A percentile compares a stretch with the other conserved stretches of the same genome.
phyloP scores from a whole-genome alignment of 345 rosid species.

The Brassica carinata region DNA sequence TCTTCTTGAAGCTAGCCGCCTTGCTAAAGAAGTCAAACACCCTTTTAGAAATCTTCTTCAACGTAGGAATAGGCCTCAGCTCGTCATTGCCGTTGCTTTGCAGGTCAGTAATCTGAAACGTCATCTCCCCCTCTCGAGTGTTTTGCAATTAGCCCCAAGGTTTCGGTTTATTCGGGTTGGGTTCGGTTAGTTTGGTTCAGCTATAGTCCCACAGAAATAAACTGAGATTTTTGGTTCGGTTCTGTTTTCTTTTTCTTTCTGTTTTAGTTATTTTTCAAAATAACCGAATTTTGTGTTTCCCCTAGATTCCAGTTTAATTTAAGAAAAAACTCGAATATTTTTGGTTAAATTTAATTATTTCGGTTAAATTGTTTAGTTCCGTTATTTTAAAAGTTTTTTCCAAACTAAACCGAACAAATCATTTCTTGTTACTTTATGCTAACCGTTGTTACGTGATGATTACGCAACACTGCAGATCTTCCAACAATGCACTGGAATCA shows the following conservation, averaged over 20 bases:
- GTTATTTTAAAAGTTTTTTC: not conserved
- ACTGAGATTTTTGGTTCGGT: not conserved
- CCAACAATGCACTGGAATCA: constrained; percentile 94
- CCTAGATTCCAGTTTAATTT: too few species aligned
- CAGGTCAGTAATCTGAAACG: constrained; percentile 51
- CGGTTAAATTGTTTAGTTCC: not conserved
- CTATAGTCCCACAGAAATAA: not conserved
- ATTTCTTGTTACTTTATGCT: not conserved
- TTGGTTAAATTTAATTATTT: not conserved
- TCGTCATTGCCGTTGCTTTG: constrained; percentile 75
- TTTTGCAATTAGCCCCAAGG: not conserved
- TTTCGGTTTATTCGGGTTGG: not conserved
- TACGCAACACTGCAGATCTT: constrained; percentile 54
- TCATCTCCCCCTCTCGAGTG: not conserved
- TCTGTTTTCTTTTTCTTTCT: not conserved
- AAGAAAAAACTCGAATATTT: too few species aligned
- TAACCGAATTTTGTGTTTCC: too few species aligned
- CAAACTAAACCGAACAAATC: not conserved
- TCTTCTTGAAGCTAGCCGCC: constrained; percentile 87
- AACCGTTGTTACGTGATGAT: not conserved
- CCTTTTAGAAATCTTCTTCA: constrained; percentile 83
- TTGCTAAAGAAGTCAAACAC: constrained; percentile 83
- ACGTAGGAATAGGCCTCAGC: constrained; percentile 76
- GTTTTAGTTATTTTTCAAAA: not conserved
- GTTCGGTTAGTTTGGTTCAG: not conserved